Conservation (phyloP, 2,329 filamentous ascomycete species). For the Talaromyces pinophilus region DNA sequence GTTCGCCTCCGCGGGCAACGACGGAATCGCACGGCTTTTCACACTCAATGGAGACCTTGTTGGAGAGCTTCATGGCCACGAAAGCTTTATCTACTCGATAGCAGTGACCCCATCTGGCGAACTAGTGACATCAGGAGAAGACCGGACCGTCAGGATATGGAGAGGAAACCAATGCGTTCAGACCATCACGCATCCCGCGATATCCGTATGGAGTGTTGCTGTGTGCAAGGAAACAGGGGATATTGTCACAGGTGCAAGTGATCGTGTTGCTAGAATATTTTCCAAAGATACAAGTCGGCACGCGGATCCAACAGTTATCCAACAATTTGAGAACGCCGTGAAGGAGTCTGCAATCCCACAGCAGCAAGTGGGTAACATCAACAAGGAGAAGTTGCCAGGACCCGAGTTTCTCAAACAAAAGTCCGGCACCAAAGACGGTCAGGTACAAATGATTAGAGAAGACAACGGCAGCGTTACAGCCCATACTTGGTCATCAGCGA, state of each 20-base stretch:
- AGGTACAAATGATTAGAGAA: conserved; percentile 88
- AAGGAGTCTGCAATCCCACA: conserved; percentile 83
- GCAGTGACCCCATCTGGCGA: conserved; percentile 77
- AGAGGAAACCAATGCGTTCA: conserved; percentile 79
- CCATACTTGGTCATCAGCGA: conserved; percentile 77
- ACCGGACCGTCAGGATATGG: conserved; percentile 92
- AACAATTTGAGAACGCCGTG: conserved; percentile 78
- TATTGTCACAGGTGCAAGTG: conserved; percentile 90
- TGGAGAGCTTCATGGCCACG: conserved; percentile 79
- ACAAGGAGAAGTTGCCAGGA: conserved; percentile 88
- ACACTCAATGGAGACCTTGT: conserved; percentile 75
- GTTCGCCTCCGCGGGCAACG: conserved; percentile 94
- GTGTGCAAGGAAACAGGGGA: conserved; percentile 80
- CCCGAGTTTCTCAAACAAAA: conserved; percentile 81
- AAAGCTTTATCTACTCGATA: conserved; percentile 91
- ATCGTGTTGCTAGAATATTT: conserved; percentile 82
- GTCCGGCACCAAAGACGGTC: conserved; percentile 90
- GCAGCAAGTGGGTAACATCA: conserved; percentile 78
- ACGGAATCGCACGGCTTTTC: conserved; percentile 85
- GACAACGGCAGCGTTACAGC: conserved; percentile 78
- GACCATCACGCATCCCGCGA: conserved; percentile 94
- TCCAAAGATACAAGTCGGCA: conserved; percentile 68
- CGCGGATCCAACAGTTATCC: conserved; percentile 67
- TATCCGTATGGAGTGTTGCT: conserved; percentile 94
- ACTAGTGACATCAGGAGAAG: conserved; percentile 87